phyloP scores from a whole-genome alignment of 2,329 filamentous ascomycete species.

The Dactylellina cionopaga region DNA sequence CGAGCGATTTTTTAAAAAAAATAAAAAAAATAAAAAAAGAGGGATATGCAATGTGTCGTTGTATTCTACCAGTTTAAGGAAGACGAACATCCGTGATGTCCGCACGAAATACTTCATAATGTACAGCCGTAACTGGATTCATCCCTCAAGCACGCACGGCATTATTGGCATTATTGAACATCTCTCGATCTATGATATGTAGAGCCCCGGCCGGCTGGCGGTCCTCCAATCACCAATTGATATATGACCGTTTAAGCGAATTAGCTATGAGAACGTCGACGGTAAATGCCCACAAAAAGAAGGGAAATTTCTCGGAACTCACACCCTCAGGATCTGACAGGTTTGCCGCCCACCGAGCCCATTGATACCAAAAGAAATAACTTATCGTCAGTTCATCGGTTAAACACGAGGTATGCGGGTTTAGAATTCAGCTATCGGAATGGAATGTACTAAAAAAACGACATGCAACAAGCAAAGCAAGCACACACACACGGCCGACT shows the following conservation, averaged over 20 bases:
- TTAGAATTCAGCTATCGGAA: slow-evolving; percentile 41
- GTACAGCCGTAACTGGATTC: slow-evolving; percentile 3
- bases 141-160: slow-evolving; percentile 13
- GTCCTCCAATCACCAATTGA: no score
- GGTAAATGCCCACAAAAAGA: no score
- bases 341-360: no score
- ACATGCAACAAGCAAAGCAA: background rate
- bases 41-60: slow-evolving; percentile 38
- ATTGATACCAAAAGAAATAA: no score
- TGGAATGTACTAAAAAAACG: slow-evolving; percentile 24
- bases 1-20: no score
- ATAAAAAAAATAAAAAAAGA: no score
- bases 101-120: slow-evolving; percentile 10
- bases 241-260: slow-evolving; percentile 15
- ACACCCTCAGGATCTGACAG: background rate
- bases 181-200: no score
- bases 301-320: no score
- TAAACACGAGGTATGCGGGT: slow-evolving; percentile 36
- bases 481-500: slow-evolving; percentile 3
- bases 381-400: slow-evolving; percentile 22
- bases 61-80: slow-evolving; percentile 24
- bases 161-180: slow-evolving; percentile 15
- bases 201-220: no score
- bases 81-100: slow-evolving; percentile 15
- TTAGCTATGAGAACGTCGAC: no score